phyloP scores from a whole-genome alignment of 768 basidiomycete species.

The Chiua virens region DNA sequence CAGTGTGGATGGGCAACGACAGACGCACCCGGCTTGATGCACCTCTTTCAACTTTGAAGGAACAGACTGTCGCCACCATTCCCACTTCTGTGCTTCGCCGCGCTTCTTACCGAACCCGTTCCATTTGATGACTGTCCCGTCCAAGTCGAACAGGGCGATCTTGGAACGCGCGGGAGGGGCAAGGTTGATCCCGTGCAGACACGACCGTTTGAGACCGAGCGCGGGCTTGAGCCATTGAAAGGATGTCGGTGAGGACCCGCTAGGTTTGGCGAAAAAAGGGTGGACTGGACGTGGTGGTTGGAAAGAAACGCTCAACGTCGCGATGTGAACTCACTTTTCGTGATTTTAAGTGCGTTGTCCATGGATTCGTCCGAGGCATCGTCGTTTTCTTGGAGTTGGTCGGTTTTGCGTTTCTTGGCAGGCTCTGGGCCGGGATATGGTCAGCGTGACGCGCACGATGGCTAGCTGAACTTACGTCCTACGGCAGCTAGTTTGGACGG shows the following conservation, averaged over 20 bases:
- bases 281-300: constrained; percentile 32
- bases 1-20: not conserved
- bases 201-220: constrained; percentile 36
- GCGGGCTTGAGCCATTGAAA: constrained; percentile 37
- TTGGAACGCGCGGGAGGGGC: constrained; percentile 42
- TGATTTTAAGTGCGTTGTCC: constrained; percentile 18
- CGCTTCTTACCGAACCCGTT: constrained; percentile 35
- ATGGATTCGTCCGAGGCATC: constrained; percentile 17
- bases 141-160: constrained; percentile 82
- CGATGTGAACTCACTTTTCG: constrained; percentile 23
- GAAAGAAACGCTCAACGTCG: not conserved
- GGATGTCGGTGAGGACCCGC: constrained; percentile 1
- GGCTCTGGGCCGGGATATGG: not conserved
- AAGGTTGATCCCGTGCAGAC: constrained; percentile 36
- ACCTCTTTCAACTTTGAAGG: constrained; percentile 61
- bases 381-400: constrained; percentile 10
- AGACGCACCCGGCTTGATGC: constrained; percentile 57
- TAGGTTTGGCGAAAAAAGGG: constrained; percentile 40
- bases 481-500: constrained; percentile 1
- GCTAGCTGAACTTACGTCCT: constrained; percentile 12
- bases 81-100: constrained; percentile 36
- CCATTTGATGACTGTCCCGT: constrained; percentile 79
- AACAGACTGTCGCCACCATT: constrained; percentile 72
- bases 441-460: not conserved
- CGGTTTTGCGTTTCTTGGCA: constrained; percentile 18